Base-by-base conservation (phyloP, 2,329 filamentous ascomycete genomes). In the Coniochaeta ligniaria region DNA sequence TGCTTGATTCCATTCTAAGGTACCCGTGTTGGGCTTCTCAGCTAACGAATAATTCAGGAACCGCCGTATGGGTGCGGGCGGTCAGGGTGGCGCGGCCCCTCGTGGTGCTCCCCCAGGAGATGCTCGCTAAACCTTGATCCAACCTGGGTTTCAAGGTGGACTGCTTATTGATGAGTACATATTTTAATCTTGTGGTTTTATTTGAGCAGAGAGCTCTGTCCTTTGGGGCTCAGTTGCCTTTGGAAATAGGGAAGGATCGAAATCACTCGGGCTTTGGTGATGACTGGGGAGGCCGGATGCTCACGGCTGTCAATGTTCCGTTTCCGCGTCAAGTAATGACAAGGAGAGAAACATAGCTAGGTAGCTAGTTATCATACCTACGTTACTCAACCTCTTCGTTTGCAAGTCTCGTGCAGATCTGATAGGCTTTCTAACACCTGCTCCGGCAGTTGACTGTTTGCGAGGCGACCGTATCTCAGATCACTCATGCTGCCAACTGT, bases 401-500 rank as follows among this genome's bases (percentile, higher is more conserved):
- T 80, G 72, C 89, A 92, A 26, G 82, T 79, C 63, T 84, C 79
- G 70, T 90, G 84, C 36, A 92, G 77, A 63, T 82, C 80, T 63
- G 79, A 76, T 38, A 95, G 76, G 6, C 87, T 87, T 55, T 87
- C 83, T 20, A 92, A 75, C 33, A 91, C 83, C 65, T 92, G 87
- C 55, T 85, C 80, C 28, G 79, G 80, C 35, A 93, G 74, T 62
- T 85, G 80, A 24, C 80, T 73, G 64, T 90, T 89, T 38, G 83
- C 80, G 61, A 95, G 82, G 60, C 86, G 87, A 41, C 92, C 92
- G 68, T 95, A 94, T 54, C 90, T 86, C 60, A 96, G 79, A 73
- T 96, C 91, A 72, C 91, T 96, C 71, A 96, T 76, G 56, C 83
- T 85, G 35, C 88, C 88, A 17, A 95, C 82, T 0, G 82, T 87